Evolutionary conservation across 2,329 filamentous ascomycete species (phyloP).

Genomic region (Didymella pomorum): DNA sequence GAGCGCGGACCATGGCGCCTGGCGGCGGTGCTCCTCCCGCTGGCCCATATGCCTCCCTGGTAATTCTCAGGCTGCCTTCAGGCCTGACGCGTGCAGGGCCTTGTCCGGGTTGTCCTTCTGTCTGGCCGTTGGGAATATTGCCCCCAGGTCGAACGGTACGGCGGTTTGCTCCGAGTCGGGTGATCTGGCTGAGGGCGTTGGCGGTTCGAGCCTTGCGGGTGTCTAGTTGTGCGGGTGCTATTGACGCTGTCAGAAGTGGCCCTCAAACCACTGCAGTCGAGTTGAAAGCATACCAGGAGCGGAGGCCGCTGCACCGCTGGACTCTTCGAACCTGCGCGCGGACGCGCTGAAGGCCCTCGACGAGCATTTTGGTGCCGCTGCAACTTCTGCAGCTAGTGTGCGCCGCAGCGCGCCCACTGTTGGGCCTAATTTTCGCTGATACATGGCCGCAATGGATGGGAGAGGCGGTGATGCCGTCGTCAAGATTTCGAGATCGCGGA

Average conservation of each 20-base stretch:
- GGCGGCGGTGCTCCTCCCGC: slow-evolving; percentile 23
- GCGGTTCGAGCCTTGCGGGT: slow-evolving; percentile 39
- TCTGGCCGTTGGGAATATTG: slow-evolving; percentile 33
- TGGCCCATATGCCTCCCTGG: slow-evolving; percentile 16
- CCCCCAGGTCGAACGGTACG: slow-evolving; percentile 30
- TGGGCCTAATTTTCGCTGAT: slow-evolving; percentile 46
- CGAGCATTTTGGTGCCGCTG: slow-evolving; percentile 28
- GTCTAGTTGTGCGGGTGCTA: slow-evolving; percentile 25
- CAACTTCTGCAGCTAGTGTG: slow-evolving; percentile 31
- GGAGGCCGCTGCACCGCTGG: slow-evolving; percentile 29
- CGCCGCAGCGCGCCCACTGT: slow-evolving; percentile 43
- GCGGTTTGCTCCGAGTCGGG: slow-evolving; percentile 31
- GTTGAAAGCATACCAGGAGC: slow-evolving; percentile 30
- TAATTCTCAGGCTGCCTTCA: slow-evolving; percentile 32
- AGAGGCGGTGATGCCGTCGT: slow-evolving; percentile 20
- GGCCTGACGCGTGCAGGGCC: slow-evolving; percentile 25
- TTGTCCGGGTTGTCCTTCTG: slow-evolving; percentile 12
- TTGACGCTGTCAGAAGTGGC: slow-evolving; percentile 19
- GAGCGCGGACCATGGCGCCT: slow-evolving; percentile 45
- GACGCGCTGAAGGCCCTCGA: slow-evolving; percentile 40
- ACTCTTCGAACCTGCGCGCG: slow-evolving; percentile 36
- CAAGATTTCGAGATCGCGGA: slow-evolving; percentile 40
- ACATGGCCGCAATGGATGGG: slow-evolving; percentile 42
- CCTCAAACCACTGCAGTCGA: background rate
- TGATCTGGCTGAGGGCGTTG: slow-evolving; percentile 38